Percentiles rank a stretch among this genome's conserved stretches.
These are phyloP conservation scores for Pleurotus tuoliensis DNA, from an alignment of 768 basidiomycete species.

Conservation along the genomic window DNA sequence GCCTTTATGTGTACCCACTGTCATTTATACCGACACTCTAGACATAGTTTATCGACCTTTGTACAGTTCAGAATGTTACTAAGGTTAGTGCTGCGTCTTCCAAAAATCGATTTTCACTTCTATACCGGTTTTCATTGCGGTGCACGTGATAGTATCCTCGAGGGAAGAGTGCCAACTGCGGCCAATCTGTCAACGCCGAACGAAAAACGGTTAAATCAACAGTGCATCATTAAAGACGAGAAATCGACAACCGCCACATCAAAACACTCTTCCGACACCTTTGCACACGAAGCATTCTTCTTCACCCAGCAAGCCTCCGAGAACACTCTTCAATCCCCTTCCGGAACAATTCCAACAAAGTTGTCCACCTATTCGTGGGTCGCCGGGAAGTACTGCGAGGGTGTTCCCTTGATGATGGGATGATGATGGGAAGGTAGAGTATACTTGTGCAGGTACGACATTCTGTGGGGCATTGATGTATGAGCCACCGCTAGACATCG, in stretches of 20 bases:
- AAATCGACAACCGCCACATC: conserved; percentile 8
- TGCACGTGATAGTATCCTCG: too few relatives aligned
- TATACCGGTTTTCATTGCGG: too few relatives aligned
- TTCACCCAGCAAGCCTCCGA: conserved; percentile 45
- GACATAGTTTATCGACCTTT: too few relatives aligned
- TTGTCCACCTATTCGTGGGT: conserved; percentile 64
- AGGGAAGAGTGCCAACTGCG: too few relatives aligned
- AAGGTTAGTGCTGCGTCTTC: too few relatives aligned
- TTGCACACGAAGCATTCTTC: conserved; percentile 53
- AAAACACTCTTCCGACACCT: conserved; percentile 59
- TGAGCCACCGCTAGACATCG: conserved; percentile 3
- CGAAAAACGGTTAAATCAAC: neutral
- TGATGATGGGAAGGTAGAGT: conserved; percentile 9
- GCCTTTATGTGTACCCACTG: too few relatives aligned
- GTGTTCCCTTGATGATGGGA: conserved; percentile 31
- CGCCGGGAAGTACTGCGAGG: conserved; percentile 56
- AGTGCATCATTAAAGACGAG: too few relatives aligned
- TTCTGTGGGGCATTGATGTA: neutral
- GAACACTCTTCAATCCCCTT: conserved; percentile 42
- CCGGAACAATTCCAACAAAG: conserved; percentile 68
- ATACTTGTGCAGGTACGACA: neutral
- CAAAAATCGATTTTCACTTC: too few relatives aligned
- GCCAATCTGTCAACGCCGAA: too few relatives aligned
- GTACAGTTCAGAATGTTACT: too few relatives aligned
- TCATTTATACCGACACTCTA: too few relatives aligned